Base-by-base conservation (phyloP, 83 land plant genomes). In the Picea mariana region DNA sequence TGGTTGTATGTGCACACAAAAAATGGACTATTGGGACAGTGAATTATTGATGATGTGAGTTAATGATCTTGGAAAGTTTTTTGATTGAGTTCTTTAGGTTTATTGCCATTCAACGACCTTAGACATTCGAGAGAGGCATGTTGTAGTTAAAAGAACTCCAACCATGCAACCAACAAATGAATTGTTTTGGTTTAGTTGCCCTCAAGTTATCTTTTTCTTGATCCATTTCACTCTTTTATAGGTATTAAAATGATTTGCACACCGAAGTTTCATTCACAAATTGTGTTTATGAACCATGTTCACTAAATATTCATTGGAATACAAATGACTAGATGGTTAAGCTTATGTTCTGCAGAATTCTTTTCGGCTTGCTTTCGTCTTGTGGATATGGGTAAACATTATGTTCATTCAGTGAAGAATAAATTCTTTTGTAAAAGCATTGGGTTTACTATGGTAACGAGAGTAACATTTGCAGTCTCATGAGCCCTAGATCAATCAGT, bases 151-250 rank as follows among this genome's bases (percentile, higher is more conserved):
- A 78, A 93, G 93, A 12, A 62, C 75, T 0, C 95, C 95, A 3
- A 75, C 83, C 7, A 91, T 93, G 55, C 85, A 85, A 73, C 91
- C 87, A 0, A 83, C 80, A 0, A 88, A 93, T 78, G 79, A 90
- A 15, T 84, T 84, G 18, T 93, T 93, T 65, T 93, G 95, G 95
- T 93, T 90, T 79, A 79, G 81, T 42, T 81, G 88, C 58, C 95
- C 95, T 1, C 73, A 68, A 12, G 24, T 93, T 44, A n/a, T 93
- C 9, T 90, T 93, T 84, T 83, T 77, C 47, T 83, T 88, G 65
- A 93, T 93, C 63, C 84, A 93, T 81, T 89, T 90, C 67, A 1
- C 34, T 64, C 88, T 92, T 68, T 92, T 92, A 67, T 85, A 85
- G 94, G 94, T 91, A 75, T 44, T 55, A 72, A 72, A 42, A 72